Evolutionary conservation across 208 protist species (phyloP).

Genomic region (Acanthamoeba triangularis): DNA sequence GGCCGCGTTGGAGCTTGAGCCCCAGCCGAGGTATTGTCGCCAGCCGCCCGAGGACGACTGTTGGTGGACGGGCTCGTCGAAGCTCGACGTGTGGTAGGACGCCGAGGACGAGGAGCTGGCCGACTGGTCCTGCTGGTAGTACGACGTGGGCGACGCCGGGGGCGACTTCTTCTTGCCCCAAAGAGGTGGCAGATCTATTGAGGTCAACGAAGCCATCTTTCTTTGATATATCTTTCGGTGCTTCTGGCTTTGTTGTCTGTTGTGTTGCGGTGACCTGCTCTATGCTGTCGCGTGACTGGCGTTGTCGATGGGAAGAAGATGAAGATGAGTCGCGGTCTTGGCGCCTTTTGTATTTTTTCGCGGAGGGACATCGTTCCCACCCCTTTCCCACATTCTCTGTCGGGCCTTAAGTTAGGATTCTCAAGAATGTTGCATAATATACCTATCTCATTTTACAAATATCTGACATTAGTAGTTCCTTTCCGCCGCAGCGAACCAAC

Average conservation of each 20-base stretch:
- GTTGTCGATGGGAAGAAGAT: neutral
- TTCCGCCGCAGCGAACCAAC: neutral
- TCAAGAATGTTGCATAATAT: neutral
- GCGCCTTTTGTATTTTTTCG: neutral
- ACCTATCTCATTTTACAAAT: neutral
- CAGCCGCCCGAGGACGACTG: neutral
- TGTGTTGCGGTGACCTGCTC: neutral
- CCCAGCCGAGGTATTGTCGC: constrained; percentile 5
- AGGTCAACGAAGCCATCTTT: neutral
- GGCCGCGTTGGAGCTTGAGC: neutral
- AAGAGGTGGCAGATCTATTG: neutral
- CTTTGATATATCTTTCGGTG: neutral
- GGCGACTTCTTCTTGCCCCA: constrained; percentile 17
- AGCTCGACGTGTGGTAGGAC: neutral
- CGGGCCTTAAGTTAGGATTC: neutral
- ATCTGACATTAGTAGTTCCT: neutral
- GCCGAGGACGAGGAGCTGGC: neutral
- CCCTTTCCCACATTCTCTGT: neutral
- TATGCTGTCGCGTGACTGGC: no score
- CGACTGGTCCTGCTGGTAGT: neutral
- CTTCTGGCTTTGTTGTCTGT: neutral
- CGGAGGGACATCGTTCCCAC: neutral
- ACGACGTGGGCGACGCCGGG: neutral
- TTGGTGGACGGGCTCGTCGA: neutral
- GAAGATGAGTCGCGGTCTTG: neutral